Evolutionary conservation across 495 filamentous ascomycete species (phyloP).

Genomic region (Lasiosphaeria ovina): DNA sequence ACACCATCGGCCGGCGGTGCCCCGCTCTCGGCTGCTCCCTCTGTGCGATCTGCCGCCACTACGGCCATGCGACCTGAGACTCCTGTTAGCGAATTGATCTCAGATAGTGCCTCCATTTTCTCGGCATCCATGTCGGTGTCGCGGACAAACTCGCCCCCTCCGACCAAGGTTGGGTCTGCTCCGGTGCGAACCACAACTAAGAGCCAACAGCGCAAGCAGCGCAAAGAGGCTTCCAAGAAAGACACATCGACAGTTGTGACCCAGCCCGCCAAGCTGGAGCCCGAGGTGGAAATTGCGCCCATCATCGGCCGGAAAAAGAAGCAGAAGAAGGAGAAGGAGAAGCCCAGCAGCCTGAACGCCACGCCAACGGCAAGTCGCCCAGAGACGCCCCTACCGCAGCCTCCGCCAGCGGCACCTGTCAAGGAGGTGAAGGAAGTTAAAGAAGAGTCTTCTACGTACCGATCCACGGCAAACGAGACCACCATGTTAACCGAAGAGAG

Average conservation of each 20-base stretch:
- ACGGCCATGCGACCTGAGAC: constrained; percentile 71
- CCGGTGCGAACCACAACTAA: constrained; percentile 81
- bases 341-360: constrained; percentile 24
- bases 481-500: constrained; percentile 31
- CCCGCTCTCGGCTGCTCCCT: constrained; percentile 23
- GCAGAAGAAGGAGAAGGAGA: constrained; percentile 68
- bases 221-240: constrained; percentile 68
- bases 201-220: constrained; percentile 84
- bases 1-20: constrained; percentile 21
- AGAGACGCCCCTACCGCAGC: constrained; percentile 28
- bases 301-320: constrained; percentile 90
- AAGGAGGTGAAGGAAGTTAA: constrained; percentile 37
- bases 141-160: constrained; percentile 76
- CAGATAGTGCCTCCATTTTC: constrained; percentile 72
- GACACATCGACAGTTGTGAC: constrained; percentile 43
- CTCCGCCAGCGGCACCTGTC: constrained; percentile 28
- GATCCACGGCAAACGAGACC: constrained; percentile 33
- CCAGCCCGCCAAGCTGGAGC: constrained; percentile 54
- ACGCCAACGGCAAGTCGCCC: constrained; percentile 42
- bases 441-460: constrained; percentile 32
- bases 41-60: constrained; percentile 35
- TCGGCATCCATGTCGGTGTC: constrained; percentile 74
- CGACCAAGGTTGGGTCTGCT: constrained; percentile 69
- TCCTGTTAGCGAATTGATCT: constrained; percentile 70
- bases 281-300: constrained; percentile 66